Evolutionary conservation across 2,329 filamentous ascomycete species (phyloP), one percentile per base, ranked within the genome.

Genomic region (Coleophoma eucalyptorum): DNA sequence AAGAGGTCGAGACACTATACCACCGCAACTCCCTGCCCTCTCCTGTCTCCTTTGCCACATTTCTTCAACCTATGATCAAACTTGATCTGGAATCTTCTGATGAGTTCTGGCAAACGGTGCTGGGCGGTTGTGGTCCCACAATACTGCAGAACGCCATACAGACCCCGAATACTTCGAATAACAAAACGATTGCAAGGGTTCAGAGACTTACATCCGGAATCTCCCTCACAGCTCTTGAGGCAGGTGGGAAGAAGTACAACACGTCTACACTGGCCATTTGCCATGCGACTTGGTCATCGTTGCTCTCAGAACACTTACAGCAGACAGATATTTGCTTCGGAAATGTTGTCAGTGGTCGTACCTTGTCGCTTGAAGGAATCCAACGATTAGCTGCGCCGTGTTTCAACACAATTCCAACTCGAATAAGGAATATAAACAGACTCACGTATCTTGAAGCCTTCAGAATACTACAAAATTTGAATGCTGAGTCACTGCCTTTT

Each of bases 331-430:
- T 96, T 5, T 94, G 89, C 65, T 96, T 97, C 62, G 92, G 93
- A 0, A 94, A 90, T 59, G 86, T 97, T 2, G 79, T 93, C 50
- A 92, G 83, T 62, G 91, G 92, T 1, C 83, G 92, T 7, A 86
- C 84, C 1, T 64, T 89, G 10, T 70, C 81, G 0, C 66, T 92
- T 3, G 77, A 86, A 5, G 80, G 78, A 0, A 73, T 93, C 11
- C 84, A 92, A 35, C 73, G 77, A 4, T 78, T 96, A 5, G 80
- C 95, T n/a, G 90, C 89, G 0, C 92, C 92, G 0, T 96, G 90
- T 65, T 96, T 97, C 74, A 97, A 96, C 63, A 96, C 92, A 0
- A 69, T 96, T 12, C 90, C 92, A 0, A 64, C 91, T 2, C 80
- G 90, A 21, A 69, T 87, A 21, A 79, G 78, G 50, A 65, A 70